Percentiles rank a stretch among this genome's conserved stretches.
Evolutionary conservation across 73 alveolate genomes (phyloP).

Genomic region (Strombidium stylifer): DNA sequence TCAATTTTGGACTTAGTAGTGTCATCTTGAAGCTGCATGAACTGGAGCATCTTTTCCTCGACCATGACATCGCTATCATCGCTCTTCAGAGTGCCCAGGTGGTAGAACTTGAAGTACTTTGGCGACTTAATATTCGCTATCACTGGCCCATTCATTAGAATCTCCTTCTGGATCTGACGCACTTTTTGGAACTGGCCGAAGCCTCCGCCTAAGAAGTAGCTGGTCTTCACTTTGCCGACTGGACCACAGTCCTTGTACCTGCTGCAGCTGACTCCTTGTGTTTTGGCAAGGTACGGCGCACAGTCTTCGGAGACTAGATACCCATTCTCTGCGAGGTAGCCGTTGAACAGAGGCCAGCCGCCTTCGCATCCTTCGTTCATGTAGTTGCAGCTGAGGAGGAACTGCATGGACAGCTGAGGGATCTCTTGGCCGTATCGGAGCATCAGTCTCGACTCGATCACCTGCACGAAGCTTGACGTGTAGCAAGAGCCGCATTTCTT

Average conservation of each 20-base stretch:
- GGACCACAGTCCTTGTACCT: background rate
- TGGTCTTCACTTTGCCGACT: background rate
- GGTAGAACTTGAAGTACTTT: slow-evolving; percentile 44
- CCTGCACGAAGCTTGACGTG: slow-evolving; percentile 24
- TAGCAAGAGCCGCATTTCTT: slow-evolving; percentile 82
- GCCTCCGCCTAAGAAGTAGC: background rate
- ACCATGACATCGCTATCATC: too few relatives aligned
- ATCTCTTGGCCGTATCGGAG: slow-evolving; percentile 42
- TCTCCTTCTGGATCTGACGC: slow-evolving; percentile 79
- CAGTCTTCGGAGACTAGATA: slow-evolving; percentile 54
- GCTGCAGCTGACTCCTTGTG: background rate
- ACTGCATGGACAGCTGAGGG: slow-evolving; percentile 16
- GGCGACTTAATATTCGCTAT: slow-evolving; percentile 63
- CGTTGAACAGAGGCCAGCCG: slow-evolving; percentile 83
- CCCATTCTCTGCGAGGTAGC: slow-evolving; percentile 69
- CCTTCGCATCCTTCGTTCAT: slow-evolving; percentile 91
- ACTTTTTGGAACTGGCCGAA: slow-evolving; percentile 73
- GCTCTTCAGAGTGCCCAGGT: slow-evolving; percentile 67
- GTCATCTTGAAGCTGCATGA: too few relatives aligned
- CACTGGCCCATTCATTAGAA: slow-evolving; percentile 86
- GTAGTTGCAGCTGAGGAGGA: slow-evolving; percentile 61
- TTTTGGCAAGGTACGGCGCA: slow-evolving; percentile 36
- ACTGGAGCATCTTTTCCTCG: too few relatives aligned
- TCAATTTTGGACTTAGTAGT: too few relatives aligned
- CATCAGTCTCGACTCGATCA: slow-evolving; percentile 66